Conservation (phyloP, 1,284 basidiomycete genomes). For the Ceratobasidium theobromae region DNA sequence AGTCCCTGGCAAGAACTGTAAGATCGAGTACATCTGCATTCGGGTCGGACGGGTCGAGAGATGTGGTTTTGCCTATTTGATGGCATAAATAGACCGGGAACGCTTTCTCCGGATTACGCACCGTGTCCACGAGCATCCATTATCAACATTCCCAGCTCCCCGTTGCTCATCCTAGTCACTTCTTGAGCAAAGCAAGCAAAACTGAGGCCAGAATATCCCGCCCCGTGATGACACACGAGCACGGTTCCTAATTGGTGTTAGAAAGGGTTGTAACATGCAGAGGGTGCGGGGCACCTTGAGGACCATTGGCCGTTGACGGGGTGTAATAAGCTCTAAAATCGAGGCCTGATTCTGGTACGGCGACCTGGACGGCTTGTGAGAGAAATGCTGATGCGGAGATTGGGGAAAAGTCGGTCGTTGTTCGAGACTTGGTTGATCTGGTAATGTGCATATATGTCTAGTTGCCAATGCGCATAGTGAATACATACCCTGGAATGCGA, state of each 20-base stretch:
- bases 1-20: conserved; percentile 71
- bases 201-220: conserved; percentile 84
- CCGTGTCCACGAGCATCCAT: conserved; percentile 90
- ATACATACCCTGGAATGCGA: not conserved
- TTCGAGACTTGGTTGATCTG: too few relatives aligned
- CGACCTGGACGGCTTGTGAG: conserved; percentile 70
- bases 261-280: not conserved
- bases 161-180: conserved; percentile 59
- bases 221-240: conserved; percentile 92
- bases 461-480: not conserved
- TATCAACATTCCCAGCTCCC: conserved; percentile 81
- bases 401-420: conserved; percentile 54
- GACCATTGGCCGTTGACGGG: conserved; percentile 39
- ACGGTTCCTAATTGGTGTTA: conserved; percentile 58
- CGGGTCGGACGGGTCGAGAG: conserved; percentile 40
- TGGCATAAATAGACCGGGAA: not conserved
- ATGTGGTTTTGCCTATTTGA: conserved; percentile 60
- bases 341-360: conserved; percentile 60
- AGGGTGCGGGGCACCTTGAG: conserved; percentile 41
- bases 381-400: conserved; percentile 78
- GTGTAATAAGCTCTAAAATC: conserved; percentile 80
- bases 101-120: conserved; percentile 44
- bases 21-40: conserved; percentile 62
- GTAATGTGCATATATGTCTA: too few relatives aligned
- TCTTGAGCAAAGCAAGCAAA: conserved; percentile 88